A percentile compares a stretch with the other conserved stretches of the same genome.
Conservation (phyloP, 2,329 filamentous ascomycete species). For the Onygena corvina region DNA sequence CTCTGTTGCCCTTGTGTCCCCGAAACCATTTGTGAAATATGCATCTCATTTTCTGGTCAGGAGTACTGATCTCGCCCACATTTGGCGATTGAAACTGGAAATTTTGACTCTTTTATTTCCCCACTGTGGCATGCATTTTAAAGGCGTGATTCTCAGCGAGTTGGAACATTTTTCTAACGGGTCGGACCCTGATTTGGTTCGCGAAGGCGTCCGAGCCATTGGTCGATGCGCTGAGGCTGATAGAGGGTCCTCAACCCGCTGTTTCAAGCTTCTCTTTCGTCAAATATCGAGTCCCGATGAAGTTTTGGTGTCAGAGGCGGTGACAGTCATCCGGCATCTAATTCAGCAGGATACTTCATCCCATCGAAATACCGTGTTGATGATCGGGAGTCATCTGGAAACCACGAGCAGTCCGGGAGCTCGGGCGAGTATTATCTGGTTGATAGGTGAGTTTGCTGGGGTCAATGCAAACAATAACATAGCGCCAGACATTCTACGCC, state of each 20-base stretch:
- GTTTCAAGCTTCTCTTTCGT: conserved; percentile 66
- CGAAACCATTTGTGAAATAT: conserved; percentile 74
- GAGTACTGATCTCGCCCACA: conserved; percentile 62
- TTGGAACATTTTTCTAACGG: conserved; percentile 81
- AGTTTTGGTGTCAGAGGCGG: conserved; percentile 75
- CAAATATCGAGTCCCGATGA: conserved; percentile 84
- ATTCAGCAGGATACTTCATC: conserved; percentile 79
- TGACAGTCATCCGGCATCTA: conserved; percentile 89
- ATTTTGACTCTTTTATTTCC: conserved; percentile 84
- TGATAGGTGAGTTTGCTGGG: conserved; percentile 87
- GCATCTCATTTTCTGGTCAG: conserved; percentile 80
- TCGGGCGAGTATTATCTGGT: conserved; percentile 89
- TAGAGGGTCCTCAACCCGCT: conserved; percentile 57
- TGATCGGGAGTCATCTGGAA: conserved; percentile 82
- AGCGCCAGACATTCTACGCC: conserved; percentile 79
- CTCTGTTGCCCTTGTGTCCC: conserved; percentile 67
- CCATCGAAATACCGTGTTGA: conserved; percentile 74
- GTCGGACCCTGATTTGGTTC: conserved; percentile 63
- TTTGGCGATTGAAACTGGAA: conserved; percentile 89
- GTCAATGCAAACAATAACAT: conserved; percentile 73
- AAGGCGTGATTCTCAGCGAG: conserved; percentile 80
- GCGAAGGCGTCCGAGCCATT: conserved; percentile 83
- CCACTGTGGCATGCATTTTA: conserved; percentile 59
- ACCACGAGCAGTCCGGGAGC: conserved; percentile 77
- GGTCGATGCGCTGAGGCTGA: conserved; percentile 82